These are phyloP conservation scores for Sporothrix pseudoabietina DNA, from an alignment of 2,329 filamentous ascomycete species.

Conservation along the genomic window DNA sequence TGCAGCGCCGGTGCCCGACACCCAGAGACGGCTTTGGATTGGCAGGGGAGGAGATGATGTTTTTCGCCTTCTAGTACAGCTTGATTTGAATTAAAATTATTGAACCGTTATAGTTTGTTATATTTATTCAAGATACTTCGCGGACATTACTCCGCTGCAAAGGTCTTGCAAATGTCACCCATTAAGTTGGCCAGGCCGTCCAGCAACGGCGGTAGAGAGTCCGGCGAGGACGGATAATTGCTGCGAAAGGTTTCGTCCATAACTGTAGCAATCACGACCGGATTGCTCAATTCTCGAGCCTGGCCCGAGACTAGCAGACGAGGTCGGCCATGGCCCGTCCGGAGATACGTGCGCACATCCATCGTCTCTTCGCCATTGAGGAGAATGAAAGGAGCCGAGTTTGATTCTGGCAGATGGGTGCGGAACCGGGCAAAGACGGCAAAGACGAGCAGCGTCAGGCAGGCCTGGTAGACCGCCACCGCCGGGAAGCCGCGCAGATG, in stretches of 20 bases:
- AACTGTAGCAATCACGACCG: background rate
- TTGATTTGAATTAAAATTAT: too few species aligned
- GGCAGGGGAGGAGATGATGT: too few species aligned
- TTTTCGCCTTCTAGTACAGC: too few species aligned
- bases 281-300: background rate
- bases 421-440: background rate
- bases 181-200: background rate
- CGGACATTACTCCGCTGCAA: background rate
- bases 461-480: background rate
- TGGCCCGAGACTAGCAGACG: background rate
- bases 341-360: background rate
- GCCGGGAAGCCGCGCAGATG: background rate
- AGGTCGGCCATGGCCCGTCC: background rate
- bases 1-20: too few species aligned
- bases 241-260: background rate
- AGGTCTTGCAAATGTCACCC: background rate
- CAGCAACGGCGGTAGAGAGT: background rate
- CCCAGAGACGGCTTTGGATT: too few species aligned
- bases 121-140: too few species aligned
- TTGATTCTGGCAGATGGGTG: background rate
- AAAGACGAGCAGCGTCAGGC: conserved; percentile 4
- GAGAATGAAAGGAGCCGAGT: background rate
- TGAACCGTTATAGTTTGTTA: too few species aligned
- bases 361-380: background rate
- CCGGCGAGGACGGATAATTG: background rate